Percentiles rank a stretch among this genome's conserved stretches.
Conservation (phyloP, 768 basidiomycete genomes). For the Porpolomopsis calyptriformis region DNA sequence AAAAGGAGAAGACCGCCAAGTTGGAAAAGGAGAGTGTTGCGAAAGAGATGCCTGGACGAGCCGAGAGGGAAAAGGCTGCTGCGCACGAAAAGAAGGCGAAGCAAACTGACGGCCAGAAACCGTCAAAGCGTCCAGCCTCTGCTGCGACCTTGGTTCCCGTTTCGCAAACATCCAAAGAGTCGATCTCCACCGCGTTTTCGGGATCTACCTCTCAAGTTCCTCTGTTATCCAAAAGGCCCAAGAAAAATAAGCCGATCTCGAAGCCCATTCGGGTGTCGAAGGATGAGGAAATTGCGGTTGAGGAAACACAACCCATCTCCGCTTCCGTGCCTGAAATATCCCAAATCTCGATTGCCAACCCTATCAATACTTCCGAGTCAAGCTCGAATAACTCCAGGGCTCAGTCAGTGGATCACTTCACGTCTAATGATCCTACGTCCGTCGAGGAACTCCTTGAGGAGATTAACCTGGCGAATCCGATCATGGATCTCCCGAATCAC, state of each 20-base stretch:
- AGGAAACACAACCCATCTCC: constrained; percentile 32
- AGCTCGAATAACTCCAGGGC: constrained; percentile 50
- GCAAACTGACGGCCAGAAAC: constrained; percentile 14
- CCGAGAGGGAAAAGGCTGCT: constrained; percentile 10
- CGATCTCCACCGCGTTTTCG: constrained; percentile 11
- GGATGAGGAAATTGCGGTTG: constrained; percentile 39
- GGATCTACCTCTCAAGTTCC: constrained; percentile 52
- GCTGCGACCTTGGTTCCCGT: background rate
- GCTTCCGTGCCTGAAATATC: constrained; percentile 39
- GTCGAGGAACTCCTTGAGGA: constrained; percentile 60
- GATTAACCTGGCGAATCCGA: constrained; percentile 49
- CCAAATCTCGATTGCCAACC: constrained; percentile 24
- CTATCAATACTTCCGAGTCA: constrained; percentile 27
- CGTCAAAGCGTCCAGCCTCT: constrained; percentile 12
- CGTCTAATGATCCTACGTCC: constrained; percentile 31
- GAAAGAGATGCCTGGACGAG: constrained; percentile 15
- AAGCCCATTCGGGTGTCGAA: constrained; percentile 48
- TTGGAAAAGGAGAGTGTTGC: constrained; percentile 24
- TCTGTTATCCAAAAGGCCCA: constrained; percentile 72
- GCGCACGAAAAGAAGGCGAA: constrained; percentile 6
- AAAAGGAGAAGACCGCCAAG: constrained; percentile 26
- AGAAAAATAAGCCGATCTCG: constrained; percentile 62
- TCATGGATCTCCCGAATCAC: constrained; percentile 56
- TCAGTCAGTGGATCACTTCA: constrained; percentile 44
- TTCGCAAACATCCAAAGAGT: constrained; percentile 4